Percentiles rank a stretch among this genome's conserved stretches.
Conservation (phyloP, 306 rosid species). For the Prunus davidiana region DNA sequence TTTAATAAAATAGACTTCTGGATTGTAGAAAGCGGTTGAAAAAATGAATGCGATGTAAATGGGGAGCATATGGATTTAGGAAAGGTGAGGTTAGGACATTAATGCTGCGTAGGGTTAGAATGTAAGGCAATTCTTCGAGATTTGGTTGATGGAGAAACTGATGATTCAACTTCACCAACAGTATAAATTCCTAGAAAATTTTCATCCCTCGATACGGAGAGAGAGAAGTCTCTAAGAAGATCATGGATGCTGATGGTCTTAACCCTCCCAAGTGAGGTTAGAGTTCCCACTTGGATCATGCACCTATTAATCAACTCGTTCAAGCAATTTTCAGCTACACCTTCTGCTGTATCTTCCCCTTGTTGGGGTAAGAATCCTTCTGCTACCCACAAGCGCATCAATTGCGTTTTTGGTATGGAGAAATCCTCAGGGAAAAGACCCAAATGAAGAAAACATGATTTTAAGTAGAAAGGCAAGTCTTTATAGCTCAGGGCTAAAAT, state of each 20-base stretch:
- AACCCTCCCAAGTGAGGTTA: neutral
- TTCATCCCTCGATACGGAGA: neutral
- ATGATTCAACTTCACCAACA: no score
- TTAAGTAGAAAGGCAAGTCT: neutral
- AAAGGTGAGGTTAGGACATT: neutral
- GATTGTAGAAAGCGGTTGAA: fast-evolving
- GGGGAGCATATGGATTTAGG: neutral
- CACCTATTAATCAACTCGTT: neutral
- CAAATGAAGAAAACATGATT: constrained; percentile 10
- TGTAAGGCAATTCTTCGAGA: neutral
- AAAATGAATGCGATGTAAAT: neutral
- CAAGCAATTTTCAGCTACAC: neutral
- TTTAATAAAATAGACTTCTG: no score
- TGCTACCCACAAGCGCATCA: constrained; percentile 9
- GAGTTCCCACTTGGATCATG: neutral
- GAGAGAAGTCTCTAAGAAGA: neutral
- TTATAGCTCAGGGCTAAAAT: constrained; percentile 5
- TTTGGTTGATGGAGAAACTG: neutral
- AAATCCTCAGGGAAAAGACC: constrained; percentile 2
- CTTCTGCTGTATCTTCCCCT: neutral
- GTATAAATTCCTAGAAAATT: neutral
- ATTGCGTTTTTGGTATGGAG: neutral
- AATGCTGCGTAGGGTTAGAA: neutral
- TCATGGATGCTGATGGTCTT: constrained; percentile 7
- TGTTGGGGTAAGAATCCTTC: neutral